A percentile compares a stretch with the other conserved stretches of the same genome.
These are phyloP conservation scores for Phlebiopsis flavidoalba DNA, from an alignment of 768 basidiomycete genomes.

Conservation along the genomic window DNA sequence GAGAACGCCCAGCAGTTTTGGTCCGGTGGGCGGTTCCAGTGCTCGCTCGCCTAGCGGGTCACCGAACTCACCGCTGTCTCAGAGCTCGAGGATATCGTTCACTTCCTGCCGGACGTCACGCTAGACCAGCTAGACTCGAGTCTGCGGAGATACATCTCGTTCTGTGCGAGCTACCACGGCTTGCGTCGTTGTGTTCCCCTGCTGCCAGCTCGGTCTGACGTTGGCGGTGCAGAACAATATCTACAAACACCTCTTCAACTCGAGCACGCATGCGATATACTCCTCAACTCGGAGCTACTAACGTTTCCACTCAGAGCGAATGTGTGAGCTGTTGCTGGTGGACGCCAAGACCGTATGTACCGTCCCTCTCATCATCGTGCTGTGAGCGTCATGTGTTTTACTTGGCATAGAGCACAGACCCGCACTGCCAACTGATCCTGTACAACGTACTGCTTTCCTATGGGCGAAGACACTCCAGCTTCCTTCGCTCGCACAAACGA, in stretches of 20 bases:
- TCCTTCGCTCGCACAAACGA: constrained; percentile 75
- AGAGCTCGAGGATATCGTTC: constrained; percentile 88
- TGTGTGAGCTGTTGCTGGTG: constrained; percentile 74
- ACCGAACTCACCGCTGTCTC: background rate
- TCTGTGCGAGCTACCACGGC: constrained; percentile 89
- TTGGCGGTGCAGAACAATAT: constrained; percentile 59
- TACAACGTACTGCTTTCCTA: constrained; percentile 74
- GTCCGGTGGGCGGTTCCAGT: constrained; percentile 50
- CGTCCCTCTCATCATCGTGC: background rate
- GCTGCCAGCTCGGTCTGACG: background rate
- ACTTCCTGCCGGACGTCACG: constrained; percentile 59
- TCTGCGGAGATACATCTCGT: constrained; percentile 65
- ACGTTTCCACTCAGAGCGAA: constrained; percentile 87
- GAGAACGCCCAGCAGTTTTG: constrained; percentile 86
- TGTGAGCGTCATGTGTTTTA: background rate
- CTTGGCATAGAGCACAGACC: constrained; percentile 66
- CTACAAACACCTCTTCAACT: constrained; percentile 80
- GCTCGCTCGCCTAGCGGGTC: background rate
- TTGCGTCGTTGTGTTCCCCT: constrained; percentile 29
- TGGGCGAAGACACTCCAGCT: constrained; percentile 62
- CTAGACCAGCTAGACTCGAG: constrained; percentile 76
- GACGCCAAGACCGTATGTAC: constrained; percentile 59
- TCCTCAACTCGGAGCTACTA: constrained; percentile 86
- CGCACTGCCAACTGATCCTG: constrained; percentile 75
- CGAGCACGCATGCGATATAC: constrained; percentile 71